Evolutionary conservation across 2,329 filamentous ascomycete genomes (phyloP), one percentile per base, ranked within the genome.

Genomic region (Chaetomiaceae sp.): DNA sequence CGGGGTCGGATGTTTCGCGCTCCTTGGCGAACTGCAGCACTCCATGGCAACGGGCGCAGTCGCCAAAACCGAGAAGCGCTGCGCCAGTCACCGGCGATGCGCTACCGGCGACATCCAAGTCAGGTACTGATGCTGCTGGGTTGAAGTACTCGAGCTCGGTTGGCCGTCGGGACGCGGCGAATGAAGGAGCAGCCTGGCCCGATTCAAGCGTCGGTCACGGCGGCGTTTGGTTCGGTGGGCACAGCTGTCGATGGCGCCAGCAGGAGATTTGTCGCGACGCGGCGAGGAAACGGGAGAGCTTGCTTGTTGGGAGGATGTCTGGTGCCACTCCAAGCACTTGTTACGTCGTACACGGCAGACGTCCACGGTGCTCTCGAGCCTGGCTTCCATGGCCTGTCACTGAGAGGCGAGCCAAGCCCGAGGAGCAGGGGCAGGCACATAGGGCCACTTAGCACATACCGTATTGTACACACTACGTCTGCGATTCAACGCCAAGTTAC

Each of bases 11-110:
- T 32, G 39, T 38, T 47, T 56, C 22, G 51, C 52, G 44, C 49
- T 52, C 49, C 50, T 43, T 30, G 46, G 32, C 48, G 45, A 44
- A 45, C 38, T 48, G 48, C 55, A 45, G 48, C 42, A 51, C 56
- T 58, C 57, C 56, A 60, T 59, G 53, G 52, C 53, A 56, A 53
- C 57, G 34, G 41, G 38, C 35, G 15, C 19, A n/a, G n/a, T n/a
- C 30, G 22, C 26, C 30, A 35, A 19, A 27, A 46, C 22, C 41
- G 36, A 42, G 33, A 32, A 30, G 30, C 34, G 47, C 48, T 40
- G 43, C 34, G 45, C 47, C 32, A 48, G 53, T 58, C 50, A 56
- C 48, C 14, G 32, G 24, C 35, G 20, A 30, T 35, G 42, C 22
- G 44, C 38, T 33, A 38, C 39, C 42, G 26, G 29, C 47, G 33